Evolutionary conservation across 805 yeast species (phyloP), one percentile per base, ranked within the genome.

Genomic region (Schwanniomyces occidentalis): DNA sequence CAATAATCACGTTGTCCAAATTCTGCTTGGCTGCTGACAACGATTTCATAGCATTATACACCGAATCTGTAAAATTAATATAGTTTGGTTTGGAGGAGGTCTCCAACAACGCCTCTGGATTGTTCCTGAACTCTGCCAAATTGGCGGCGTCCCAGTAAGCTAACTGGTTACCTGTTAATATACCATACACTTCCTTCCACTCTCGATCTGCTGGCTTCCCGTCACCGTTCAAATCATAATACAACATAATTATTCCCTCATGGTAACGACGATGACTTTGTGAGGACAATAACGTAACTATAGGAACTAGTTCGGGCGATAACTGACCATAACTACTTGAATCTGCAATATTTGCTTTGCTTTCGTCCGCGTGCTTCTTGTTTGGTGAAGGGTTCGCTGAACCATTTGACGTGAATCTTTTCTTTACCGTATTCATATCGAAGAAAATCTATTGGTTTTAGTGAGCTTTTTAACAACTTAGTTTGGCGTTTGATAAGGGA

Each of bases 161-260:
- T 41, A 93, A 66, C 51, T 91, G 95, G 39, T 87, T 86, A 14
- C 99, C 99, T 4, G 87, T 79, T 26, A 93, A 67, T 10, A 86
- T 87, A 27, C 95, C 98, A 57, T 85, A 93, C 16, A 90, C 96
- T 62, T 93, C 96, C 35, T 75, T 72, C 99, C 99, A 93, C 49
- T 75, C 73, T 29, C 97, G 71, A 32, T 82, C 85, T 0, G 83
- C 80, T 0, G 96, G 90, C 37, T 81, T 75, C 6, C 99, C 99
- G 46, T 91, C 96, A 16, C 85, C 77, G 51, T 81, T 80, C 47
- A 85, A 64, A 48, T 85, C 91, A 47, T 81, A 79, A 41, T 84
- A 65, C 6, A 85, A 60, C 83, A 84, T 76, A 51, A 85, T 78
- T 2, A 82, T 77, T 35, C 91, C 93, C 48, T 84, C 93, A 42